Conservation (phyloP, 2,329 filamentous ascomycete genomes). For the Fusarium sp. region DNA sequence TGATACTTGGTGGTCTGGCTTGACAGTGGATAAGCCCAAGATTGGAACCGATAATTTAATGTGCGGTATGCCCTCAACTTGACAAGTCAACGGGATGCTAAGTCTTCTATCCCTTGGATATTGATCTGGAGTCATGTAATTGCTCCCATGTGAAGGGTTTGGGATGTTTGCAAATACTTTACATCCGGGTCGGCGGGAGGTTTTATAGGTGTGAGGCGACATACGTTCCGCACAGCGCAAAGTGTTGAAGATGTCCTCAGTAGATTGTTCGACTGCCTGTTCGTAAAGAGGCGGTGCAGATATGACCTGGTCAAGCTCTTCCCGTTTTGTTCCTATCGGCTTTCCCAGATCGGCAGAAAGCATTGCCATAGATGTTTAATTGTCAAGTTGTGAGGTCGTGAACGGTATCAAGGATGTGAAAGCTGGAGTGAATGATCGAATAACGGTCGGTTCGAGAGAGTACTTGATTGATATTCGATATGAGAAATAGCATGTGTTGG, state of each 20-base stretch:
- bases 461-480: slow-evolving; percentile 5
- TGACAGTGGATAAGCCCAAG: not conserved
- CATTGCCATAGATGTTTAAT: not conserved
- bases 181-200: not conserved
- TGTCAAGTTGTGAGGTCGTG: not conserved
- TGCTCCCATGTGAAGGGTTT: not conserved
- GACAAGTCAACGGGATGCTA: slow-evolving; percentile 13
- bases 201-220: slow-evolving; percentile 2
- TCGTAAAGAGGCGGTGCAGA: not conserved
- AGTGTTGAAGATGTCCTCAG: not conserved
- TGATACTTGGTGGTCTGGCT: not conserved
- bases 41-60: slow-evolving; percentile 20
- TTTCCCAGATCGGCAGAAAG: not conserved
- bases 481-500: not conserved
- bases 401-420: not conserved
- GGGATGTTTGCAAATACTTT: not conserved
- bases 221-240: not conserved
- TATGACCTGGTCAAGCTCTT: not conserved
- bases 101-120: not conserved
- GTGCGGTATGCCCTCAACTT: slow-evolving; percentile 3
- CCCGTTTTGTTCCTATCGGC: not conserved
- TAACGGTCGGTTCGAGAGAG: not conserved
- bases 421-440: not conserved
- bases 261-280: not conserved
- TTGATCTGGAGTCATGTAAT: not conserved